Base-by-base conservation (phyloP, 805 yeast species). In the Cyberlindnera mrakii region DNA sequence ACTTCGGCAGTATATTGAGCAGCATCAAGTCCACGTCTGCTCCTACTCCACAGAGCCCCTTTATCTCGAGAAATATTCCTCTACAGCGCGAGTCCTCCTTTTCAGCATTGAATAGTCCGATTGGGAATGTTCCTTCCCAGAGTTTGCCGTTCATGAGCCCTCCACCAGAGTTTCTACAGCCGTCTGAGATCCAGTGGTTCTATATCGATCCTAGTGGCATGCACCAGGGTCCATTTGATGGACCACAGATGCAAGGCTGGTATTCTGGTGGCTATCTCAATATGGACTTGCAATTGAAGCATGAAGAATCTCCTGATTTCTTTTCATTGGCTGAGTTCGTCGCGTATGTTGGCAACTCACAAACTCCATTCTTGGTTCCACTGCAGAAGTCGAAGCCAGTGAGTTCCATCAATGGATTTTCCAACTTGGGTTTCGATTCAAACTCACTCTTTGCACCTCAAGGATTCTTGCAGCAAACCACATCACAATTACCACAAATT, bases 151-250 rank as follows among this genome's bases (percentile, higher is more conserved):
- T 44, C 44, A 16, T 44, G 20, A 44, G 37, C 29, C 39, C 31
- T 20, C 52, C 46, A 40, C 51, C 44, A 23, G 46, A 44, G 29
- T 29, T 47, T 11, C 38, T 72, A 13, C 54, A 65, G 2, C 71
- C 78, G 2, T 67, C 60, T 25, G 60, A 67, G 40, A 69, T 80
- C 51, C 65, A 71, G 39, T 87, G 96, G 96, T 65, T 65, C 45
- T 87, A 87, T 59, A 64, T 81, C 42, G 96, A 87, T 59, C 79
- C 86, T 0, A 60, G 71, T 33, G 86, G 85, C 5, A 71, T 64
- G 40, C 80, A 78, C 48, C 95, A 86, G 58, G 96, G 96, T 18
- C 96, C 96, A 3, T 87, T 87, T 62, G 68, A 70, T 37, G 88
- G 90, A 3, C 59, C 63, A 20, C 64, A 74, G 63, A 87, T 87